A percentile compares a stretch with the other conserved stretches of the same genome.
Conservation (phyloP, 2,329 filamentous ascomycete species). For the Talaromyces rugulosus region DNA sequence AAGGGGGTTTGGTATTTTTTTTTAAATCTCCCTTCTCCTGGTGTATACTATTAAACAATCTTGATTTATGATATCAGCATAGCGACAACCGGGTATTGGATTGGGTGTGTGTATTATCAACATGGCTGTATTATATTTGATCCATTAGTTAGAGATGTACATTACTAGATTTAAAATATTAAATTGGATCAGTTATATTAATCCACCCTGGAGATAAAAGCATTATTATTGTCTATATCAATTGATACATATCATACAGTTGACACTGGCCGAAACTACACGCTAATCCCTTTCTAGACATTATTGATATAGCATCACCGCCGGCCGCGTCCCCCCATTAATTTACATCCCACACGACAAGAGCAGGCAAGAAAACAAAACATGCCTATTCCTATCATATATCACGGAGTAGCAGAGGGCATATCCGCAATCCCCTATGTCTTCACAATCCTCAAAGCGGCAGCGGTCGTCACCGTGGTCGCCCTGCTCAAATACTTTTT, state of each 20-base stretch:
- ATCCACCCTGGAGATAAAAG: neutral
- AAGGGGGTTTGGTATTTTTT: neutral
- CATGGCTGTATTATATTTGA: neutral
- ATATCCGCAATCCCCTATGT: slow-evolving; percentile 51
- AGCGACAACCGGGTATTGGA: neutral
- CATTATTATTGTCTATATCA: too few relatives aligned
- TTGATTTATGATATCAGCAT: neutral
- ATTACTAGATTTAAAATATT: neutral
- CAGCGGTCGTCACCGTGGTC: slow-evolving; percentile 50
- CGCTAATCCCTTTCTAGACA: neutral
- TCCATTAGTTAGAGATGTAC: neutral
- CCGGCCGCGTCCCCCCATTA: neutral
- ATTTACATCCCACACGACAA: neutral
- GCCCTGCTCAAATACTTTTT: slow-evolving; percentile 69
- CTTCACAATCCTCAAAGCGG: slow-evolving; percentile 49
- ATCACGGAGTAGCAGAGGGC: slow-evolving; percentile 52
- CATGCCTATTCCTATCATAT: slow-evolving; percentile 61
- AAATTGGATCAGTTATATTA: neutral
- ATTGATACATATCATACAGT: too few relatives aligned
- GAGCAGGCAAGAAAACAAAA: neutral
- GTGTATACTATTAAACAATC: neutral
- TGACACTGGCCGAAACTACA: too few relatives aligned
- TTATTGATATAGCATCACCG: neutral
- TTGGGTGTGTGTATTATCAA: neutral
- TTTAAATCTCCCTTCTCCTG: neutral